phyloP scores from a whole-genome alignment of 108 stramenopile species.

The Nitzschia palea region DNA sequence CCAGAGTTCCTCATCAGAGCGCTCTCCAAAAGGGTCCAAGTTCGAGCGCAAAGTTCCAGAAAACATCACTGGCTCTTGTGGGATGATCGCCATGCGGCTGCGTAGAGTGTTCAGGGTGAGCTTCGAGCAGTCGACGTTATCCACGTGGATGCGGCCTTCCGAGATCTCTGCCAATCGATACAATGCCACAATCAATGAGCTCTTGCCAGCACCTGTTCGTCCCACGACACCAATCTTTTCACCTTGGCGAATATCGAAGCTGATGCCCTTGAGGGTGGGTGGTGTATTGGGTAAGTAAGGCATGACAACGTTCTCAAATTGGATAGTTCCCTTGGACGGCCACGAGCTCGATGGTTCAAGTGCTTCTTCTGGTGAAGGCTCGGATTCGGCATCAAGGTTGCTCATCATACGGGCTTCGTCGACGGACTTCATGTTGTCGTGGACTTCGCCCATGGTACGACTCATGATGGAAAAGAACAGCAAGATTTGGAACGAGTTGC shows the following conservation, averaged over 20 bases:
- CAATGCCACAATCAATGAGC: constrained; percentile 47
- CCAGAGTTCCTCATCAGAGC: constrained; percentile 47
- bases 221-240: constrained; percentile 68
- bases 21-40: constrained; percentile 75
- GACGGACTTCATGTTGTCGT: too few relatives aligned
- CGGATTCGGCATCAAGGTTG: too few relatives aligned
- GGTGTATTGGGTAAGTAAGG: constrained; percentile 80
- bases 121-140: constrained; percentile 15
- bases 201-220: constrained; percentile 54
- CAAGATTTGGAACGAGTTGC: too few relatives aligned
- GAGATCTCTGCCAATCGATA: constrained; percentile 56
- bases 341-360: too few relatives aligned
- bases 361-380: too few relatives aligned
- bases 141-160: not conserved
- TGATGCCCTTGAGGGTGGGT: constrained; percentile 83
- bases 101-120: constrained; percentile 31
- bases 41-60: constrained; percentile 78
- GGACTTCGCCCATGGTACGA: too few relatives aligned
- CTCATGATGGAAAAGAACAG: too few relatives aligned
- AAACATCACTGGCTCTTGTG: constrained; percentile 88
- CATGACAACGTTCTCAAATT: constrained; percentile 62
- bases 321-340: too few relatives aligned
- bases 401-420: too few relatives aligned
- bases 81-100: constrained; percentile 30
- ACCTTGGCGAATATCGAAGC: constrained; percentile 60